Evolutionary conservation across 306 rosid genomes (phyloP).

Genomic region (Nissolia schottii): DNA sequence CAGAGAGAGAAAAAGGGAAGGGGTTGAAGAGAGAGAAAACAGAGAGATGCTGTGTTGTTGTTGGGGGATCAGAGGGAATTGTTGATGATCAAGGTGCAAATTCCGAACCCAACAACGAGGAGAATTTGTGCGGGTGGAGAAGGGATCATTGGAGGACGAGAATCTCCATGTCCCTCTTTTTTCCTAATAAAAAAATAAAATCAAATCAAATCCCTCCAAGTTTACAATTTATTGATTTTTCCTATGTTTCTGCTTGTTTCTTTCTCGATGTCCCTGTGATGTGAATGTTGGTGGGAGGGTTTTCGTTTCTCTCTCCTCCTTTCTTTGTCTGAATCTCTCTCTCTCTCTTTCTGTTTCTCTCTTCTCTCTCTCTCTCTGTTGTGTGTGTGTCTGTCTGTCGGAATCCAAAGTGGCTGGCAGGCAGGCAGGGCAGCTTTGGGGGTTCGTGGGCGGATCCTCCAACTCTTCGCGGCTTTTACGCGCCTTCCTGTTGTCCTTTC

Average conservation of each 20-base stretch:
- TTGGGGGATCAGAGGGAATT: slow-evolving; percentile 31
- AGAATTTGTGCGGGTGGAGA: slow-evolving; percentile 23
- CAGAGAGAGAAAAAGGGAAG: not conserved
- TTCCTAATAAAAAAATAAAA: not conserved
- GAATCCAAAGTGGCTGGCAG: slow-evolving; percentile 48
- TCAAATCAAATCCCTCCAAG: slow-evolving; percentile 7
- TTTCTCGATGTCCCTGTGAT: too few species aligned
- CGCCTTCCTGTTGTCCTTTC: not conserved
- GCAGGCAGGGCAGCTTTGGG: too few species aligned
- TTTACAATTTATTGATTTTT: not conserved
- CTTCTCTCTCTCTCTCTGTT: slow-evolving; percentile 5
- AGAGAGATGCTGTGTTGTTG: not conserved
- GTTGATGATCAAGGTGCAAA: slow-evolving; percentile 38
- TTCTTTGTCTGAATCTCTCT: not conserved
- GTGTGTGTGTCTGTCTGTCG: not conserved
- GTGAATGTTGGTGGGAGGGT: not conserved
- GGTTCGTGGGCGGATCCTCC: slow-evolving; percentile 51
- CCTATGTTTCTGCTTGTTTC: not conserved
- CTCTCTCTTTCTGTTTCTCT: not conserved
- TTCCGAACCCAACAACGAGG: slow-evolving; percentile 30
- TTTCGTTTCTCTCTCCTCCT: slow-evolving; percentile 2
- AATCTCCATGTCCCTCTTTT: slow-evolving; percentile 29
- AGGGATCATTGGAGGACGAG: slow-evolving; percentile 52
- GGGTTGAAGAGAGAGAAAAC: not conserved
- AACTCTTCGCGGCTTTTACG: slow-evolving; percentile 53